Conservation (phyloP, 441 rosid species). For the Bruguiera hainesii region DNA sequence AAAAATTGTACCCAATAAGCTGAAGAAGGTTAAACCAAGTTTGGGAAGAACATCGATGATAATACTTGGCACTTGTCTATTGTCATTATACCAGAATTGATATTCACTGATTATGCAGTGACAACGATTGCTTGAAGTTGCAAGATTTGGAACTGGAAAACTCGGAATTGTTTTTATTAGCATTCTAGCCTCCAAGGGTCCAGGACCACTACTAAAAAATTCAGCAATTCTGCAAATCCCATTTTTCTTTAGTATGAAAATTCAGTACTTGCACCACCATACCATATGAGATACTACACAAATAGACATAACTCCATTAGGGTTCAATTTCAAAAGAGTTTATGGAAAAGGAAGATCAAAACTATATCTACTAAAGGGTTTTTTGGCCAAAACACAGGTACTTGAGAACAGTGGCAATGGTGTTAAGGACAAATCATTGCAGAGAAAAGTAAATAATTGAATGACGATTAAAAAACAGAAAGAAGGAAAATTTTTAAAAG, state of each 20-base stretch:
- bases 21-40: no score
- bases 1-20: no score
- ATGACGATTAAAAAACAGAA: no score
- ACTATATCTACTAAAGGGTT: not conserved
- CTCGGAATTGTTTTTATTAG: not conserved
- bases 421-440: no score
- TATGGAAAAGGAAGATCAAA: not conserved
- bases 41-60: no score
- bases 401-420: not conserved
- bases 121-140: not conserved
- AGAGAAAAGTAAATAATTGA: no score
- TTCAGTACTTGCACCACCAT: not conserved
- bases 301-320: not conserved
- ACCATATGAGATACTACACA: not conserved
- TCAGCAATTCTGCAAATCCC: not conserved
- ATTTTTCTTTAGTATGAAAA: not conserved
- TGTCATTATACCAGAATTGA: no score
- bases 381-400: not conserved
- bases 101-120: not conserved
- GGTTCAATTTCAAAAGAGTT: not conserved
- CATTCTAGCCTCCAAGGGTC: conserved; percentile 2
- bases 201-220: not conserved
- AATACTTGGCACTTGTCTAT: no score
- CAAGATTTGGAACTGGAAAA: not conserved
- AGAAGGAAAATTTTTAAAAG: no score